Base-by-base conservation (phyloP, 148 eudicot species). In the Dysphania ambrosioides region DNA sequence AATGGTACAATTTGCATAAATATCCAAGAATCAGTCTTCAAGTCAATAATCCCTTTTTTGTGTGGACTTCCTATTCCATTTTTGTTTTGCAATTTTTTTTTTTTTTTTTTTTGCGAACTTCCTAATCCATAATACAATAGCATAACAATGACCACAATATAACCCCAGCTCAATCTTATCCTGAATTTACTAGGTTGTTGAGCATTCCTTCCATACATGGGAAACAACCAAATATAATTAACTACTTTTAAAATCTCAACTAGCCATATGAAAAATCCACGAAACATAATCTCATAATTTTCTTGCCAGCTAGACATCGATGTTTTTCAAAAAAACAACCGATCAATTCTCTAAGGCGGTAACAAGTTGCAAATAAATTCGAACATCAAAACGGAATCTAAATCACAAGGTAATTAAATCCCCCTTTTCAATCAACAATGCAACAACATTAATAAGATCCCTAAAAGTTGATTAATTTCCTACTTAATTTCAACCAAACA, bases 311-410 rank as follows among this genome's bases (percentile, higher is more conserved):
- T 77, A 32, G 64, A 62, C 13, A 12, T 16, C 8, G 51, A 61
- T 27, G 47, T 34, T 70, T n/a, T 13, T 63, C 66, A 42, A 62
- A 13, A 18, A 26, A n/a, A 71, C 47, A 34, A 67, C 30, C 0
- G 24, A 53, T 32, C 41, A 56, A 55, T n/a, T 71, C 16, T 35
- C 42, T 56, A 9, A 16, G 23, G 57, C 74, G 38, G 40, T 56
- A 55, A 35, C 44, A 71, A 51, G 19, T 19, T 53, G 61, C 38
- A 34, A 41, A 71, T 36, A 44, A 64, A 36, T 38, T 57, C 71
- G 26, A 30, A 66, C 38, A 55, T 64, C 30, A 74, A 55, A 62
- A 51, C 8, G 55, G 65, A 23, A 75, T 56, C 59, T 69, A 47
- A 53, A 35, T 34, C 56, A 49, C 19, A 60, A 41, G 27, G 49